These are phyloP conservation scores for Salvia hispanica DNA, from an alignment of 257 asterid genomes.

Conservation along the genomic window DNA sequence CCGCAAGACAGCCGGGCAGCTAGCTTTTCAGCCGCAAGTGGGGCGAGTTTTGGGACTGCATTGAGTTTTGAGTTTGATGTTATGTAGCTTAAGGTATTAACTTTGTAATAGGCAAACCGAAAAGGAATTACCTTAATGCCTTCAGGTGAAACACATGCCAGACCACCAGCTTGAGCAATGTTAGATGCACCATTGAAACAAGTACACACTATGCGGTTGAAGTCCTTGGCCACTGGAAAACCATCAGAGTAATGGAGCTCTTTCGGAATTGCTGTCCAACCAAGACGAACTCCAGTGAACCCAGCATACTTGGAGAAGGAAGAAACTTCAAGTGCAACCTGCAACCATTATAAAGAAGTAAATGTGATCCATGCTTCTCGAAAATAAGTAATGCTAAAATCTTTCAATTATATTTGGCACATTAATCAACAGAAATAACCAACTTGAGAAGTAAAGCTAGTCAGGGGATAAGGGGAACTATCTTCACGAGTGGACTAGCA, in stretches of 20 bases:
- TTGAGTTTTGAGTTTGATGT: neutral
- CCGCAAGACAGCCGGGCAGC: no score
- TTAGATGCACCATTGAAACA: slow-evolving; percentile 94
- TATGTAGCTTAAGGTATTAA: neutral
- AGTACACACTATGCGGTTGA: slow-evolving; percentile 93
- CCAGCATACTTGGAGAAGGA: slow-evolving; percentile 97
- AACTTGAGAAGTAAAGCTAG: no score
- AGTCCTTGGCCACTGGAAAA: slow-evolving; percentile 89
- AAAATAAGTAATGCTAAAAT: no score
- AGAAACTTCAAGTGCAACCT: slow-evolving; percentile 98
- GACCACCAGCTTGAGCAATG: slow-evolving; percentile 96
- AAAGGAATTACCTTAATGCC: slow-evolving; percentile 72
- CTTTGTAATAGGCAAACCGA: neutral
- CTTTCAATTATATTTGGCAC: no score
- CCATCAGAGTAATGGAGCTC: slow-evolving; percentile 86
- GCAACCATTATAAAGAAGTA: slow-evolving; percentile 29
- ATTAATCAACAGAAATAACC: neutral
- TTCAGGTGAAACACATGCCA: slow-evolving; percentile 82
- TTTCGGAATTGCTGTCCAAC: slow-evolving; percentile 95
- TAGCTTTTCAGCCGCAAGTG: no score
- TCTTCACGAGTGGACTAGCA: neutral
- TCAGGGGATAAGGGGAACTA: no score
- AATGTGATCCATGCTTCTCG: neutral
- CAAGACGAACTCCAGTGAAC: slow-evolving; percentile 96
- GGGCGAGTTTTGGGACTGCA: no score